Conservation (phyloP, 257 asterid species). For the Capsicum rhomboideum region DNA sequence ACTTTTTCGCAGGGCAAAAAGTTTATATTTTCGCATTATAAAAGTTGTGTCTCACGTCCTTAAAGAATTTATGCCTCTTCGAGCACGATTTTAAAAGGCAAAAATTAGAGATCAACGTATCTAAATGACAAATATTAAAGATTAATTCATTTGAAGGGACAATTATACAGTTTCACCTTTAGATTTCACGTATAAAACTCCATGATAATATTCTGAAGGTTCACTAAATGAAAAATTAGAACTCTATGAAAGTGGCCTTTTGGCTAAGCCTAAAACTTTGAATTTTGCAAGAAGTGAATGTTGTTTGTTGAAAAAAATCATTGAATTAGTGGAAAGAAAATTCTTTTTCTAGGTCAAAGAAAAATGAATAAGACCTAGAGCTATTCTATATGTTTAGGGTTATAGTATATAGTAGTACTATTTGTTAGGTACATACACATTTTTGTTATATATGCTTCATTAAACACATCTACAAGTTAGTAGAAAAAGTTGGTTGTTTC, state of each 20-base stretch:
- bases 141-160: no score
- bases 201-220: not conserved
- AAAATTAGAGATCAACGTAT: no score
- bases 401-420: not conserved
- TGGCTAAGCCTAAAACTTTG: not conserved
- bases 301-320: not conserved
- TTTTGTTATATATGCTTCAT: conserved; percentile 7
- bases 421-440: not conserved
- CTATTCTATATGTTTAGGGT: not conserved
- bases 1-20: no score
- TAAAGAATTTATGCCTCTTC: no score
- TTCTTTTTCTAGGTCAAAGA: not conserved
- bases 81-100: no score
- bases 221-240: not conserved
- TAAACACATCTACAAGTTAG: conserved; percentile 14
- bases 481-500: conserved; percentile 6
- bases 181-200: not conserved
- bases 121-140: no score
- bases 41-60: no score
- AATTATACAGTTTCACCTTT: no score
- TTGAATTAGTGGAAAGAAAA: not conserved
- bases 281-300: not conserved
- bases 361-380: not conserved
- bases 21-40: no score
- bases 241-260: not conserved